Base-by-base conservation (phyloP, 1,284 basidiomycete species). In the Amylostereum areolatum region DNA sequence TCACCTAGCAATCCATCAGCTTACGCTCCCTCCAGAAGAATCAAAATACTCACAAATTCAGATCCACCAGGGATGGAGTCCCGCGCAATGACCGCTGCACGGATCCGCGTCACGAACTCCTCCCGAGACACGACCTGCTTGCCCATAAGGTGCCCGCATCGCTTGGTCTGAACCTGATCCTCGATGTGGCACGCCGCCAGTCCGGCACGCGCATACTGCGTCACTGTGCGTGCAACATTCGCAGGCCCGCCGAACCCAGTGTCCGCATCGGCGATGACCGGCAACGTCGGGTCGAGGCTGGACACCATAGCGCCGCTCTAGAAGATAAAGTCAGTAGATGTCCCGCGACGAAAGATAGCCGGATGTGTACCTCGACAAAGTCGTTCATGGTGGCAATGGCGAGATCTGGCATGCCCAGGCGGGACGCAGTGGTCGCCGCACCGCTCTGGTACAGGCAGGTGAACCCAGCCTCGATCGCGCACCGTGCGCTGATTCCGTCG, bases 131-230 rank as follows among this genome's bases (percentile, higher is more conserved):
- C 89, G 58, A 91, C 78, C 52, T 87, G 83, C 64, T 91, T 91
- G 45, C 89, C 88, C 62, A 85, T 74, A 35, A 91, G 68, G 62
- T 91, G 88, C 1, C 88, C 89, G 57, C 89, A 91, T 48, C 88
- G 81, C 65, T 91, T 91, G 5, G 84, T 87, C 62, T 89, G 81
- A 2, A 89, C 85, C 65, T 91, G 89, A 62, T 89, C 89, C 63
- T 91, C 88, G 43, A 91, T 89, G 63, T 91, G 87, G 57, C 89
- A 69, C 0, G 72, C 88, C 5, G 88, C 89, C 33, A 90, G 80
- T 27, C 89, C 88, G 1, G 83, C 80, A 37, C 77, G 74, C 24
- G 72, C 76, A 56, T 90, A 91, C 61, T 85, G 77, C 27, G 70
- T 78, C 9, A 91, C 83, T 2, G 87, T 91, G 39, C 88, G 81